Evolutionary conservation across 1,284 basidiomycete species (phyloP).

Genomic region (Microbotryomycetes sp.): DNA sequence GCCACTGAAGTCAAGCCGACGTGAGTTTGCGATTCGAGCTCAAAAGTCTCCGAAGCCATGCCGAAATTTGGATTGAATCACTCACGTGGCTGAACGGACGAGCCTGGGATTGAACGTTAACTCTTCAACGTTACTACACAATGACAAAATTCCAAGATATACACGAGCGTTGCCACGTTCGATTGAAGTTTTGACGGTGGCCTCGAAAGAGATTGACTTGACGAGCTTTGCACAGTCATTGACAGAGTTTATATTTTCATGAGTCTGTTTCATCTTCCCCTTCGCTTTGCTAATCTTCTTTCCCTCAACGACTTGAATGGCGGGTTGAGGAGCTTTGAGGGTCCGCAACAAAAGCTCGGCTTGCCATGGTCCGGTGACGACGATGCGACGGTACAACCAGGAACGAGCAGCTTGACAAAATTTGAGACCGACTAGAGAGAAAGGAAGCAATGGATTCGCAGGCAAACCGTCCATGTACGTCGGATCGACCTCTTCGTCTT

Average conservation of each 20-base stretch:
- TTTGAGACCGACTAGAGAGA: constrained; percentile 27
- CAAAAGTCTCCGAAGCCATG: not conserved
- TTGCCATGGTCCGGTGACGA: constrained; percentile 1
- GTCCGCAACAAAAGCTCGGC: constrained; percentile 24
- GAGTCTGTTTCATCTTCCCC: not conserved
- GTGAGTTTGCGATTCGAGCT: not conserved
- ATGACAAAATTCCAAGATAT: constrained; percentile 23
- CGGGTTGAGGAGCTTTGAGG: constrained; percentile 8
- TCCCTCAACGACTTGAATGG: constrained; percentile 8
- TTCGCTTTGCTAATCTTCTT: not conserved
- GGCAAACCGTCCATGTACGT: constrained; percentile 32
- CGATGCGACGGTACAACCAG: not conserved
- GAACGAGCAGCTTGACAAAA: constrained; percentile 33
- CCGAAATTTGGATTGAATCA: not conserved
- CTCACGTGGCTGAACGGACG: constrained; percentile 19
- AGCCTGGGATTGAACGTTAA: constrained; percentile 16
- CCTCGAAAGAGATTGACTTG: constrained; percentile 7
- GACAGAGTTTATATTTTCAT: constrained; percentile 5
- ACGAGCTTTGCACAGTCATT: constrained; percentile 18
- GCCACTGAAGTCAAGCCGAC: too few relatives aligned
- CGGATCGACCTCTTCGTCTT: too few relatives aligned
- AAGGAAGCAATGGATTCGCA: constrained; percentile 28
- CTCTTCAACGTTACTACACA: constrained; percentile 19
- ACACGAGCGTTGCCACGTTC: constrained; percentile 24
- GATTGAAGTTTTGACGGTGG: constrained; percentile 1